phyloP scores from a whole-genome alignment of 2,329 filamentous ascomycete species.

The Westerdykella sp. region DNA sequence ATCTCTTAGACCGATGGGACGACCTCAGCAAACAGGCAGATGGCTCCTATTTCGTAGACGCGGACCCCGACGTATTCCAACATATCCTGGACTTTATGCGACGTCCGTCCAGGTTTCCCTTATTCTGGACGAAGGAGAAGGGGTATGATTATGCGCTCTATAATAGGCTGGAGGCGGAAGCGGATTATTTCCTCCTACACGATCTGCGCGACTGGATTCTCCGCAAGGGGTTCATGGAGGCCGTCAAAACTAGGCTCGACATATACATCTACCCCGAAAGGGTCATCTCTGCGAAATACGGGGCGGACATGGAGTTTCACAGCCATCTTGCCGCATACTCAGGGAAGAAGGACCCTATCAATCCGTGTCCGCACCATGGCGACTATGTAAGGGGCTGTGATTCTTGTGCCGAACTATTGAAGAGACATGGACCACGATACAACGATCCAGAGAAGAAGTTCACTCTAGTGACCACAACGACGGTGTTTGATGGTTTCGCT shows the following conservation, averaged over 20 bases:
- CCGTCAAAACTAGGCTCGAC: conserved; percentile 6
- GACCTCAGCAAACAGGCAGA: conserved; percentile 11
- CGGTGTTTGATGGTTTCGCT: not conserved
- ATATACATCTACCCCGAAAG: no score
- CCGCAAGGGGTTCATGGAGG: conserved; percentile 14
- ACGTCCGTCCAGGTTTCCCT: conserved; percentile 16
- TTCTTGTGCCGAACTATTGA: not conserved
- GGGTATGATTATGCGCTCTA: conserved; percentile 35
- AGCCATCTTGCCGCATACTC: no score
- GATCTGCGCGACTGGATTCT: conserved; percentile 29
- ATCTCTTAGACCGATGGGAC: conserved; percentile 1
- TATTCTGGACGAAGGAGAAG: conserved; percentile 29
- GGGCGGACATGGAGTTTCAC: no score
- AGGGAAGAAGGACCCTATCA: no score
- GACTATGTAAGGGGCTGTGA: not conserved
- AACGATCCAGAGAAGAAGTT: not conserved
- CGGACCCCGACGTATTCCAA: conserved; percentile 32
- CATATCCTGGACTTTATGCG: conserved; percentile 33
- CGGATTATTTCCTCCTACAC: conserved; percentile 30
- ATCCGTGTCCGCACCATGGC: no score
- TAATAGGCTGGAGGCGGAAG: conserved; percentile 26
- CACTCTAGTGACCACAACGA: not conserved
- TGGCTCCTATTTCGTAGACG: conserved; percentile 37
- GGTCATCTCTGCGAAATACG: no score
- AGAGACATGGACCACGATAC: not conserved